Conservation (phyloP, 805 yeast genomes). For the Schwanniomyces occidentalis region DNA sequence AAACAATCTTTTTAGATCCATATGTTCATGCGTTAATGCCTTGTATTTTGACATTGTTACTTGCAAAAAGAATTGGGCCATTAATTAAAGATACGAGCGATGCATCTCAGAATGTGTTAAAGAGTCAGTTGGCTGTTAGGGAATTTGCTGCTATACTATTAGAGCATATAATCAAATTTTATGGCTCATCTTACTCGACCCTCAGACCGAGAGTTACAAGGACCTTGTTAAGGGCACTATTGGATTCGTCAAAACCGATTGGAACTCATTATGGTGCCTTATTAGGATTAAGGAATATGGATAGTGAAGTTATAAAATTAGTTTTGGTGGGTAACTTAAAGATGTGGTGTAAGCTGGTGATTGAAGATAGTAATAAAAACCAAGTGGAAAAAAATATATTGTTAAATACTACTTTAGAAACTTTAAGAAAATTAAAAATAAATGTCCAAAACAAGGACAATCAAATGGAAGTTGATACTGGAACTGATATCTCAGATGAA, state of each 20-base stretch:
- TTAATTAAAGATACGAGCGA: slow-evolving; percentile 38
- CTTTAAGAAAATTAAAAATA: slow-evolving; percentile 50
- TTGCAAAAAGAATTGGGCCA: slow-evolving; percentile 85
- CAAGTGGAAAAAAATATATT: slow-evolving; percentile 49
- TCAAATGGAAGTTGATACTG: slow-evolving; percentile 33
- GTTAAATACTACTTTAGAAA: slow-evolving; percentile 50
- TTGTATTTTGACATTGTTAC: slow-evolving; percentile 82
- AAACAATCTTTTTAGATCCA: slow-evolving; percentile 87
- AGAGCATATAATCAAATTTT: slow-evolving; percentile 72
- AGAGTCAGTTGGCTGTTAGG: slow-evolving; percentile 61
- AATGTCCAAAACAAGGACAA: slow-evolving; percentile 23
- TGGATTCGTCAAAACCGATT: slow-evolving; percentile 77
- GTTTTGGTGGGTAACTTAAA: slow-evolving; percentile 80
- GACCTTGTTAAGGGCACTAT: slow-evolving; percentile 85
- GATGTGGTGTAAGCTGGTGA: slow-evolving; percentile 71
- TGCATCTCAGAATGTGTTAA: slow-evolving; percentile 28
- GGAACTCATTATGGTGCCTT: slow-evolving; percentile 94
- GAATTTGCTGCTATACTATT: slow-evolving; percentile 85
- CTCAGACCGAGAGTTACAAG: slow-evolving; percentile 92
- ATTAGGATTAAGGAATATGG: slow-evolving; percentile 79
- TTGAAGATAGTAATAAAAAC: slow-evolving; percentile 42
- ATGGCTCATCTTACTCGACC: slow-evolving; percentile 84
- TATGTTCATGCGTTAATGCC: slow-evolving; percentile 97
- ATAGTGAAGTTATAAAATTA: slow-evolving; percentile 83
- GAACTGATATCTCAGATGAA: slow-evolving; percentile 32